Base-by-base conservation (phyloP, 177 flowering plant species). In the Vitis hybrid region DNA sequence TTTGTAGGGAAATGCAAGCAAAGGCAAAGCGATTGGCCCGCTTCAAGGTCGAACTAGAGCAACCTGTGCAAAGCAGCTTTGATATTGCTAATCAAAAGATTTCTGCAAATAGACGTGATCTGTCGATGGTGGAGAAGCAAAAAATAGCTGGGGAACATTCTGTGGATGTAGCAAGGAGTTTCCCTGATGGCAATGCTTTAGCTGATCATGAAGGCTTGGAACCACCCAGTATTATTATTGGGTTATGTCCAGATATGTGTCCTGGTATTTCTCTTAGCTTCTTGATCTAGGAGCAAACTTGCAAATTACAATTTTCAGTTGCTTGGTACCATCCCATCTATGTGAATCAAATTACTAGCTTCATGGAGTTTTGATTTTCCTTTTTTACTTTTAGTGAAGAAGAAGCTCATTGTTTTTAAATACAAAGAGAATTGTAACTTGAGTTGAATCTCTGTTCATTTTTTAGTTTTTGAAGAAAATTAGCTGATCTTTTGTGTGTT, bases 181-280 rank as follows among this genome's bases (percentile, higher is more conserved):
- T 61, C 60, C 19, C 77, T 14, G 70, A 76, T 69, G 78, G 68
- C 59, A 75, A 73, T 73, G 64, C 61, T 61, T 51, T 77, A 49
- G 64, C 78, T 63, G 96, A 90, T 74, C 48, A 72, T 81, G 93
- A 86, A 67, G 84, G 80, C 68, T 18, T 57, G 77, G 87, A 82
- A 18, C 68, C 85, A 61, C 73, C 90, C 53, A 71, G 63, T 67
- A 65, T 79, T 69, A 86, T 95, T 66, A 73, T 81, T 73, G 99
- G 99, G 58, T 77, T 85, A 60, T 95, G 99, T 77, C 89, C 87
- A 4, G 97, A 95, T 73, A 95, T 95, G 99, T 95, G 99, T 77
- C 99, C 99, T 63, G 99, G 99, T 95, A 81, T 66, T 72, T 64
- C 22, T 61, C 61, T 72, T 19, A 50, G 51, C 67, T 63, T 51